Evolutionary conservation across 2,329 filamentous ascomycete species (phyloP).

Genomic region (Ilyonectria mors-panacis): DNA sequence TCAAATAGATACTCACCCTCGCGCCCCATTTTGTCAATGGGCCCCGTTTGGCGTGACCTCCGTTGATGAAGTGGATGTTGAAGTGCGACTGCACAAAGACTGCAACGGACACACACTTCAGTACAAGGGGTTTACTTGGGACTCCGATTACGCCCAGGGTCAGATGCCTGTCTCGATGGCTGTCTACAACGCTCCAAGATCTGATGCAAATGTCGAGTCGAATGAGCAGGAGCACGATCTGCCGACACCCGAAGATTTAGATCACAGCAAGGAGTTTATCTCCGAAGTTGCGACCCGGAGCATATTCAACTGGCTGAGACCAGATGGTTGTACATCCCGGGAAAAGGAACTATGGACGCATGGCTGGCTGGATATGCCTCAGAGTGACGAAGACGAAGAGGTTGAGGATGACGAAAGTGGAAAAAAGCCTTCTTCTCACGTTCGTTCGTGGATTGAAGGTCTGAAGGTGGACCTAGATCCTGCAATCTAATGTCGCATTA

Average conservation of each 20-base stretch:
- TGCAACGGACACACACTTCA: conserved; percentile 1
- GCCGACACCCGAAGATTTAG: background rate
- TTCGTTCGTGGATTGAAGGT: background rate
- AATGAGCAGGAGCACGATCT: no score
- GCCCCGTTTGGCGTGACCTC: conserved; percentile 1
- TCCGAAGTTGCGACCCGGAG: conserved; percentile 3
- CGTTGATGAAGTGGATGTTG: background rate
- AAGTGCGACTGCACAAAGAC: background rate
- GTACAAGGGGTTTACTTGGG: conserved; percentile 16
- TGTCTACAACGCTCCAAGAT: background rate
- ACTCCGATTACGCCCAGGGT: background rate
- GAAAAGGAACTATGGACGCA: conserved; percentile 39
- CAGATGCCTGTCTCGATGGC: background rate
- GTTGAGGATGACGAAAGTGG: conserved; percentile 32
- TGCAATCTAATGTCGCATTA: no score
- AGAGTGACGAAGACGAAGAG: conserved; percentile 42
- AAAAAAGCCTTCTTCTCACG: background rate
- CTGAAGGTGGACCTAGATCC: no score
- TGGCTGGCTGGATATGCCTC: conserved; percentile 45
- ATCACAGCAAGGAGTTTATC: background rate
- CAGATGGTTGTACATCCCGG: conserved; percentile 39
- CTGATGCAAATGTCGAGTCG: no score
- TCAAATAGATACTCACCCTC: background rate
- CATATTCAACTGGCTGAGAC: background rate
- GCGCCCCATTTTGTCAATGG: conserved; percentile 3